Base-by-base conservation (phyloP, 148 eudicot genomes). In the Rhododendron henanense region DNA sequence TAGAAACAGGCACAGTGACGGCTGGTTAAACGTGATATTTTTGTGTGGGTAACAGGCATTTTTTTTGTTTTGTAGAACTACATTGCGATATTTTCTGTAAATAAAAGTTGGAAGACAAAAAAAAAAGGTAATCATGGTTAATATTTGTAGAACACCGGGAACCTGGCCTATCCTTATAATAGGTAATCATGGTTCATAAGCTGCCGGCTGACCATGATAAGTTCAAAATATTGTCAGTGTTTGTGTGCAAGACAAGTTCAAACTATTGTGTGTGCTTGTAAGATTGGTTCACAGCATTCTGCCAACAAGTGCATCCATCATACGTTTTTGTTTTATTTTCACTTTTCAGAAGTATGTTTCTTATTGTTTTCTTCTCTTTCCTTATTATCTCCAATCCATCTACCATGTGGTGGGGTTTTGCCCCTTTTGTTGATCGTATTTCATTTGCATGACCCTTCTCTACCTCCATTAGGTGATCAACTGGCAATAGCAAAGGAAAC, bases 401-500 rank as follows among this genome's bases (percentile, higher is more conserved):
- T 61, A 28, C 71, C 31, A 18, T 8, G 35, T 55, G 69, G 14
- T 3, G 45, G 45, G 45, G 1, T 19, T 67, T 11, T 48, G 5
- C 31, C 25, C 53, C 6, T 4, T 14, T 53, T 45, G n/a, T 47
- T 18, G 83, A 37, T 48, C 35, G 23, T 41, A 41, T 61, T 83
- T 50, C 28, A 23, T 81, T 25, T 77, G 63, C 39, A 53, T 86
- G 81, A 81, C 78, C 76, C 33, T 78, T 87, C n/a, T 37, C 39
- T 57, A 75, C 39, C 45, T 81, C 31, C 71, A 44, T 25, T 84
- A 92, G 94, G 94, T 50, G 94, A 92, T 85, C 92, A 92, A 81
- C 73, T 92, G 87, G 92, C 94, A 47, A 92, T 92, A 80, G 92
- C 84, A 31, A 92, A 90, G 89, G 94, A 92, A 89, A 92, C 94